Conservation (phyloP, 768 basidiomycete genomes). For the Suillus discolor region DNA sequence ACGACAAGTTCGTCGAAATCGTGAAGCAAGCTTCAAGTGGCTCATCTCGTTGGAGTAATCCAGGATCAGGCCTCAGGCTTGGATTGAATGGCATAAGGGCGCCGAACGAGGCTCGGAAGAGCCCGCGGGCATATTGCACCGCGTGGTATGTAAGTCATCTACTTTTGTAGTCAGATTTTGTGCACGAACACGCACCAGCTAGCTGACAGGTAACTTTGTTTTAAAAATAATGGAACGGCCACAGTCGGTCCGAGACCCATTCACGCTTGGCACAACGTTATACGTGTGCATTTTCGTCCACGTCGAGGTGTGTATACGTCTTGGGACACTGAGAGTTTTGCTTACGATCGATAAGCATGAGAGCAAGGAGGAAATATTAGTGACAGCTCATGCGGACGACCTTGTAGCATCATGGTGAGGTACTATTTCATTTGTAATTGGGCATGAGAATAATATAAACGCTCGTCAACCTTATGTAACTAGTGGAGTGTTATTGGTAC, state of each 20-base stretch:
- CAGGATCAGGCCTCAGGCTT: not conserved
- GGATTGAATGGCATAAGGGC: not conserved
- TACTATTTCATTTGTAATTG: too few relatives aligned
- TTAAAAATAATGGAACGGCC: not conserved
- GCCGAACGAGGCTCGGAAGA: not conserved
- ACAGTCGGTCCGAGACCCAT: not conserved
- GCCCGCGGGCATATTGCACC: not conserved
- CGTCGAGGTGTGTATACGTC: not conserved
- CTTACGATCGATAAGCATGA: not conserved
- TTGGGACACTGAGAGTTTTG: not conserved
- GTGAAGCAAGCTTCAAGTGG: not conserved
- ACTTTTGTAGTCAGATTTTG: not conserved
- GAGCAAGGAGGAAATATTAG: not conserved
- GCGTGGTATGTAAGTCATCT: not conserved
- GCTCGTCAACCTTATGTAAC: not conserved
- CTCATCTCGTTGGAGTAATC: not conserved
- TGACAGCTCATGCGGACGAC: not conserved
- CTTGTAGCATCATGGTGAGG: not conserved
- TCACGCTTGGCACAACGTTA: not conserved
- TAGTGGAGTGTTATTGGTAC: conserved; percentile 4
- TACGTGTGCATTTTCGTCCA: not conserved
- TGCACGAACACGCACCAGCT: not conserved
- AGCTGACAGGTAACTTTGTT: not conserved
- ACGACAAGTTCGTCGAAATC: not conserved
- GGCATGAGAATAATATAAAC: not conserved